Evolutionary conservation across 1,284 basidiomycete species (phyloP).

Genomic region (Ceratobasidium sp.): DNA sequence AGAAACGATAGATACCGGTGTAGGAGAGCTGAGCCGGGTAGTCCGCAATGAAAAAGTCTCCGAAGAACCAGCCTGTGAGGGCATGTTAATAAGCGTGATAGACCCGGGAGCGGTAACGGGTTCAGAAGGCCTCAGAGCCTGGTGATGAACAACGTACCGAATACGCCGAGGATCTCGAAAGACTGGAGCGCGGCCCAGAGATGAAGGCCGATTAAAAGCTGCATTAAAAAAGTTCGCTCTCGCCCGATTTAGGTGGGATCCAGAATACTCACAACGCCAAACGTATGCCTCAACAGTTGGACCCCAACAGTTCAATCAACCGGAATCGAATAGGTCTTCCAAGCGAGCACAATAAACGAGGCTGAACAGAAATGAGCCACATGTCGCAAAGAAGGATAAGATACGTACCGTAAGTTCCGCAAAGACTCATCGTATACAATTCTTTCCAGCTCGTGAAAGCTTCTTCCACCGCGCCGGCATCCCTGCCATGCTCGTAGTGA

Average conservation of each 20-base stretch:
- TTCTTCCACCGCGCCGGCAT: conserved; percentile 81
- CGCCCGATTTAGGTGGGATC: background rate
- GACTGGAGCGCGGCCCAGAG: conserved; percentile 92
- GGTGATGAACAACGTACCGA: conserved; percentile 66
- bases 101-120: background rate
- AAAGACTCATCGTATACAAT: conserved; percentile 91
- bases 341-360: conserved; percentile 84
- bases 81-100: too few relatives aligned
- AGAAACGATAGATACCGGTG: conserved; percentile 95
- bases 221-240: conserved; percentile 21
- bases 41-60: conserved; percentile 97
- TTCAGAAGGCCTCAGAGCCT: background rate
- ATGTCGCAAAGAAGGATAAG: conserved; percentile 43
- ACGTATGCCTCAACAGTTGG: conserved; percentile 86
- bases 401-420: conserved; percentile 90
- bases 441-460: conserved; percentile 96
- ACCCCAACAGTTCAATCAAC: conserved; percentile 90
- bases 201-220: conserved; percentile 90
- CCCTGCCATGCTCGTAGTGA: conserved; percentile 57
- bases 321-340: conserved; percentile 88
- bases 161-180: conserved; percentile 92
- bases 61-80: conserved; percentile 90
- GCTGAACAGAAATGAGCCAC: conserved; percentile 60
- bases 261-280: conserved; percentile 76
- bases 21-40: conserved; percentile 93